Base-by-base conservation (phyloP, 1,284 basidiomycete genomes). In the Cystobasidiaceae sp. region DNA sequence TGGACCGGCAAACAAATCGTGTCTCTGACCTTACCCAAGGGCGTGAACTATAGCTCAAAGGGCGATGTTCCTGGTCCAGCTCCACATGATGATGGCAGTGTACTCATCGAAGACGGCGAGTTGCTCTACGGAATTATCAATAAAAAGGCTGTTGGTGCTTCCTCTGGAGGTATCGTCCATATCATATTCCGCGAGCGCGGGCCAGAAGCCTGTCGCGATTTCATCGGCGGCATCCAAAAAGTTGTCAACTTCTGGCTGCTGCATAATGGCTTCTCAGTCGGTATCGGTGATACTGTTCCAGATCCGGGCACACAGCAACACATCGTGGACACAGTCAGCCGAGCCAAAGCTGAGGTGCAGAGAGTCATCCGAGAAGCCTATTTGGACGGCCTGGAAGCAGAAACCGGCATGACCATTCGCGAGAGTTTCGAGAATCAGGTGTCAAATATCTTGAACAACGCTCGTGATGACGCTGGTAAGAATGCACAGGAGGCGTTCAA, bases 1-100 rank as follows among this genome's bases (percentile, higher is more conserved):
- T 99, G 96, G 96, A 92, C 93, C 0, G 94, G 96, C 46, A 98
- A 99, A 78, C 96, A 99, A 79, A 87, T 98, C 49, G 80, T 98
- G 41, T 90, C 88, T 70, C 83, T 98, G 52, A 86, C 87, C 68
- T 93, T 98, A 66, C 94, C 96, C 21, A 86, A 88, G 33, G 96
- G 96, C 66, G 94, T 98, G 81, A 98, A 99, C 79, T 92, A 98
- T 68, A 75, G 74, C 56, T 81, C 82, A 67, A 85, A 89, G 34
- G 82, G 85, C 15, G 85, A 90, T 28, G 90, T 93, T 67, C 84
- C 85, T 11, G 87, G 87, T 65, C 88, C 87, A 1, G 88, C 88
- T 74, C 92, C 92, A 5, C 83, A 88, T 3, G 87, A 86, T 60
- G 94, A 98, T 74, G 90, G 93, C 71, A 93, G 94, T 69, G 91